Evolutionary conservation across 2,329 filamentous ascomycete genomes (phyloP).

Genomic region (Tolypocladium ovalisporum): DNA sequence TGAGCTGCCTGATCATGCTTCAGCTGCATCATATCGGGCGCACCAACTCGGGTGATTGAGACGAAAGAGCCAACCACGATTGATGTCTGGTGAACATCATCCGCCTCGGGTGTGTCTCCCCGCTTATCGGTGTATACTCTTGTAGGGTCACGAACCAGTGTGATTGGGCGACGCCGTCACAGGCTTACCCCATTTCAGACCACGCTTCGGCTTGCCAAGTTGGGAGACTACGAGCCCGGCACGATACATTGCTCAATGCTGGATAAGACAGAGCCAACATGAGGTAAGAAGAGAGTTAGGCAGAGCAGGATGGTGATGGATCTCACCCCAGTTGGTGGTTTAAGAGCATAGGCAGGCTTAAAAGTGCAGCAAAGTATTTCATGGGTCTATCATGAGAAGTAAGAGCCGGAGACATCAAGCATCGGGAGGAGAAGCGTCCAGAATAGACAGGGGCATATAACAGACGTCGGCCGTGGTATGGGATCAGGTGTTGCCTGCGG

Average conservation of each 20-base stretch:
- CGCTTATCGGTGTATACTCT: background rate
- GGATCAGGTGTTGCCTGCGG: background rate
- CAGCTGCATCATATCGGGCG: background rate
- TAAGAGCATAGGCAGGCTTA: background rate
- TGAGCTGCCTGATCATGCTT: background rate
- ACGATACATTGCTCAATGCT: background rate
- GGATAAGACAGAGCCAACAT: background rate
- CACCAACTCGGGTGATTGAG: background rate
- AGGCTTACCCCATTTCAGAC: background rate
- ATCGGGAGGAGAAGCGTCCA: background rate
- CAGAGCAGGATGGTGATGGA: no score
- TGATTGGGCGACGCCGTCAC: background rate
- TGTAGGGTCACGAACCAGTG: background rate
- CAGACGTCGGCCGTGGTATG: background rate
- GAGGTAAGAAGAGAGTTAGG: no score
- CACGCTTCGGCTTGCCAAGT: constrained; percentile 1
- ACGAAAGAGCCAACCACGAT: background rate
- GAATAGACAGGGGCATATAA: background rate
- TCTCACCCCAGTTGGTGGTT: no score
- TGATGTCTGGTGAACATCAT: background rate
- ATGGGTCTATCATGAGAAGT: background rate
- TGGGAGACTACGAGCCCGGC: background rate
- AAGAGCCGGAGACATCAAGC: background rate
- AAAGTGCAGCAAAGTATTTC: background rate
- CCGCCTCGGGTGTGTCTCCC: background rate